These are phyloP conservation scores for Citeromyces hawaiiensis DNA, from an alignment of 1,139 yeast genomes.

Conservation along the genomic window DNA sequence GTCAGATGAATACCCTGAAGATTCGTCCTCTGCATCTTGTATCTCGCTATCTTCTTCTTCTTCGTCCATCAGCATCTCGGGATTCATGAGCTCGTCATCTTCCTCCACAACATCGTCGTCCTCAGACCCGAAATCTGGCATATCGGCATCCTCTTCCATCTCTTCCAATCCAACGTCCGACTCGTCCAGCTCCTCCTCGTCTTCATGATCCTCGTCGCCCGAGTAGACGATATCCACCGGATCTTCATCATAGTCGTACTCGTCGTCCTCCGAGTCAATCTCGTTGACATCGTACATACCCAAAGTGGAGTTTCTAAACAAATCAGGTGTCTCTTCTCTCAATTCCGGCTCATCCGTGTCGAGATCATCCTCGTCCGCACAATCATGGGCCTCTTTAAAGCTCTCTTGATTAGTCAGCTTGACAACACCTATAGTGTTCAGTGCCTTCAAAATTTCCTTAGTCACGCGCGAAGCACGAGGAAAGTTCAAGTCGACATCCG, in stretches of 20 bases:
- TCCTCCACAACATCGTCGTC: slow-evolving; percentile 8
- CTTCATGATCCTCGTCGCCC: slow-evolving; percentile 15
- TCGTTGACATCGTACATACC: slow-evolving; percentile 90
- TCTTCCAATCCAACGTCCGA: slow-evolving; percentile 5
- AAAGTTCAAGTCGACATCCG: slow-evolving; percentile 57
- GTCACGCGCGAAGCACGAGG: slow-evolving; percentile 53
- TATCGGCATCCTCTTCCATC: slow-evolving; percentile 4
- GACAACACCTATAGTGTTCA: slow-evolving; percentile 48
- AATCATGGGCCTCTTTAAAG: slow-evolving; percentile 32
- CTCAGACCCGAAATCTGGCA: slow-evolving; percentile 6
- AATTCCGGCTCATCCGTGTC: slow-evolving; percentile 46
- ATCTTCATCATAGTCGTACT: slow-evolving; percentile 23
- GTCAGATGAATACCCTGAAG: slow-evolving; percentile 3
- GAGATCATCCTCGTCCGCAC: slow-evolving; percentile 29
- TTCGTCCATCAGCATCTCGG: slow-evolving; percentile 13
- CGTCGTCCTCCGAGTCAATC: slow-evolving; percentile 44
- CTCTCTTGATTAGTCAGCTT: slow-evolving; percentile 45
- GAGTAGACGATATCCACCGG: slow-evolving; percentile 26
- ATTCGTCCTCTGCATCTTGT: slow-evolving; percentile 14
- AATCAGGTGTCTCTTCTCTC: slow-evolving; percentile 69
- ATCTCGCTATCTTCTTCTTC: slow-evolving; percentile 14
- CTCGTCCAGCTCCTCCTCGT: slow-evolving; percentile 8
- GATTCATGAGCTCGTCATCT: slow-evolving; percentile 16
- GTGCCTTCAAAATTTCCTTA: slow-evolving; percentile 42
- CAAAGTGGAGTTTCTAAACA: slow-evolving; percentile 75